phyloP scores from a whole-genome alignment of 345 rosid species.

The Citrus medica region DNA sequence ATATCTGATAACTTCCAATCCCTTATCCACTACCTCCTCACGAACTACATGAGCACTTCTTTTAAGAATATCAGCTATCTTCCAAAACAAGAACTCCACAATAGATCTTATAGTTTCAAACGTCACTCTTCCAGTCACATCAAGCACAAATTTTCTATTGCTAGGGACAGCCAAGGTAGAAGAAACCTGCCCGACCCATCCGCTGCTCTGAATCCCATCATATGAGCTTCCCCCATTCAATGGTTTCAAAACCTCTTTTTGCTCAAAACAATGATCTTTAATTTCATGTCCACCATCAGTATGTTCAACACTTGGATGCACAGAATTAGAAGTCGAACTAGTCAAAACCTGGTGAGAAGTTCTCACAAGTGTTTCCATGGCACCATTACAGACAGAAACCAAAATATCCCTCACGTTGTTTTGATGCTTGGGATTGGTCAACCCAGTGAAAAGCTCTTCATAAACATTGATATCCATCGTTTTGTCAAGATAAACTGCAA shows the following conservation, averaged over 20 bases:
- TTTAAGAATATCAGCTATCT: constrained; percentile 54
- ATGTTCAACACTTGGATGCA: constrained; percentile 27
- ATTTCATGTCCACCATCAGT: constrained; percentile 14
- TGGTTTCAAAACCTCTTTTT: constrained; percentile 21
- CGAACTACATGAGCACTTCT: constrained; percentile 39
- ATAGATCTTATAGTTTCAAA: constrained; percentile 64
- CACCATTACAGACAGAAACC: constrained; percentile 73
- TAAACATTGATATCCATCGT: constrained; percentile 75
- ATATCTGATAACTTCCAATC: constrained; percentile 61
- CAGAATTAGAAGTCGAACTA: constrained; percentile 22
- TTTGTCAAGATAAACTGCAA: constrained; percentile 88
- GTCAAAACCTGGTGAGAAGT: constrained; percentile 85
- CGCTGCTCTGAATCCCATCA: constrained; percentile 33
- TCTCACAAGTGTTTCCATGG: constrained; percentile 70
- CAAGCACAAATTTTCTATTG: constrained; percentile 75
- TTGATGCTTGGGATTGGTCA: constrained; percentile 86
- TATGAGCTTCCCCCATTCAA: constrained; percentile 21
- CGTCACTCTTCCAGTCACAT: constrained; percentile 92
- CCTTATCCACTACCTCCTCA: constrained; percentile 60
- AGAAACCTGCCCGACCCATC: constrained; percentile 52
- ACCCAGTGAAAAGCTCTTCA: constrained; percentile 72
- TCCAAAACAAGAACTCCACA: constrained; percentile 57
- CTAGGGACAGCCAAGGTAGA: constrained; percentile 67
- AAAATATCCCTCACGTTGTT: constrained; percentile 57
- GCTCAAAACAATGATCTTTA: constrained; percentile 16